Evolutionary conservation across 2,329 filamentous ascomycete genomes (phyloP), one percentile per base, ranked within the genome.

Genomic region (Decorospora gaudefroyi): DNA sequence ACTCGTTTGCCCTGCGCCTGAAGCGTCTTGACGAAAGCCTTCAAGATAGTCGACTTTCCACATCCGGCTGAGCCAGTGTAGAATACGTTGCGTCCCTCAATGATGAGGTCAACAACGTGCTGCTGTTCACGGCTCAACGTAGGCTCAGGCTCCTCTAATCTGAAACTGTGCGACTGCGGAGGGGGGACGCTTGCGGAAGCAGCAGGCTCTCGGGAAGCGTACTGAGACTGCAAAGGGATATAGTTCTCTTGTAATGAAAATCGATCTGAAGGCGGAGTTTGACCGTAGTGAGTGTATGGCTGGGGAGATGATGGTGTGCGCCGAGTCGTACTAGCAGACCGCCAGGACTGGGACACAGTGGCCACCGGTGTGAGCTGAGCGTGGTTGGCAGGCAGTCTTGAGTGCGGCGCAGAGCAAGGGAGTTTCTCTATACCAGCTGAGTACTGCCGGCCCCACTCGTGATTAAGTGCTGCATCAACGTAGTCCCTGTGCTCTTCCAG

Each of bases 11-110:
- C 69, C 45, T 46, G 54, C 0, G 49, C 52, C 6, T 49, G 45
- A 1, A 82, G 66, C 4, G 66, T 60, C 5, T 59, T 65, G 2
- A 74, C 74, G 26, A 81, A 76, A 6, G 73, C 72, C 45, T 76
- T 76, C 0, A 84, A 65, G 1, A 82, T 76, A 0, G 78, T 79
- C 0, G 77, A 80, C 57, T 84, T 84, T 2, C 81, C 81, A 31
- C 76, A 79, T 0, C 83, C 83, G 10, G 82, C 83, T 0, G 80
- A 81, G 6, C 83, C 83, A 0, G 82, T 85, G 53, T 80, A 85
- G 58, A 85, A 86, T 7, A 85, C 78, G 40, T 85, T 85, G 0
- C 81, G 78, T 2, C 65, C 67, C 3, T 34, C 12, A 9, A 74
- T 46, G 17, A 84, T 80, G 0, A 80, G 64, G 1, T 81, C 67